A percentile compares a stretch with the other conserved stretches of the same genome.
phyloP scores from a whole-genome alignment of 257 asterid species.

The Ajuga chamaepitys region DNA sequence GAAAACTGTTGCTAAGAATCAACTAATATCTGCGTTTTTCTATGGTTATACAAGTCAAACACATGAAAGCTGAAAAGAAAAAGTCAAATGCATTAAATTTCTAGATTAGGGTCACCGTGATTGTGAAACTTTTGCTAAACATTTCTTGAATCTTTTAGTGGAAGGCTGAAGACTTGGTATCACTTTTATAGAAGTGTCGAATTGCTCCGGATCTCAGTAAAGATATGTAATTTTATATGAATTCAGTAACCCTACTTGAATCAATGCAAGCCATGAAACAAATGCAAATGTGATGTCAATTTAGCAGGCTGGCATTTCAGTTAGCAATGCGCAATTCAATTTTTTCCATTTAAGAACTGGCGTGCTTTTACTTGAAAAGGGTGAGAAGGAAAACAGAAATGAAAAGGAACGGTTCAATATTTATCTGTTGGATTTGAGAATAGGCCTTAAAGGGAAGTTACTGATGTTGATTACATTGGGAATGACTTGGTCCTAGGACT shows the following conservation, averaged over 20 bases:
- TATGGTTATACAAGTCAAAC: neutral
- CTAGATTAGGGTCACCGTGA: neutral
- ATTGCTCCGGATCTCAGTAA: neutral
- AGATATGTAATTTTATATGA: neutral
- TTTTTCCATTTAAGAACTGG: neutral
- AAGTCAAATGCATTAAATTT: neutral
- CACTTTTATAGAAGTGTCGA: neutral
- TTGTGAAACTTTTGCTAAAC: neutral
- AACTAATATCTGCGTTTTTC: neutral
- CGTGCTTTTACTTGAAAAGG: neutral
- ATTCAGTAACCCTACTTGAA: conserved; percentile 5
- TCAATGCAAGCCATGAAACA: neutral
- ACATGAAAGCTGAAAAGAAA: too few species aligned
- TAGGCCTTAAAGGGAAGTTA: neutral
- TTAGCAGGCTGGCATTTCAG: neutral
- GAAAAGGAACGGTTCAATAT: too few species aligned
- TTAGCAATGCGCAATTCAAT: neutral
- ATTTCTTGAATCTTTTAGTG: neutral
- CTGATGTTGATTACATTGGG: neutral
- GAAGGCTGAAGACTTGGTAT: neutral
- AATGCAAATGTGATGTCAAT: neutral
- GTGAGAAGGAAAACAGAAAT: too few species aligned
- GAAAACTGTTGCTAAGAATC: neutral
- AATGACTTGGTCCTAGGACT: neutral
- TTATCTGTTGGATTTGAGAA: neutral